phyloP scores from a whole-genome alignment of 371 early-diverging fungal species.

The Apophysomyces sp. region DNA sequence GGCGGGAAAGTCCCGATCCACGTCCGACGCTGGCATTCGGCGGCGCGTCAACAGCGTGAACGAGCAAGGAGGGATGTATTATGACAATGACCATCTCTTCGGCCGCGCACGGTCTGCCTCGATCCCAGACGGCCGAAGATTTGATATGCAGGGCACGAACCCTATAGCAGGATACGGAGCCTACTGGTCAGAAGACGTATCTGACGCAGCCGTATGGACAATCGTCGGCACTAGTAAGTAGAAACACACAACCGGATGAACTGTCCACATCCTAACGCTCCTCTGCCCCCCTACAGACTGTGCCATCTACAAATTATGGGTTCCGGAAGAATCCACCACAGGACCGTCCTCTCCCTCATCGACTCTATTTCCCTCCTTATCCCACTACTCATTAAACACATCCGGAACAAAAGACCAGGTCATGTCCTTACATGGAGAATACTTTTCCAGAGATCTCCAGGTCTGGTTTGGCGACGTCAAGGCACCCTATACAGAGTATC shows the following conservation, averaged over 20 bases:
- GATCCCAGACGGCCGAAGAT: background rate
- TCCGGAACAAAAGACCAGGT: background rate
- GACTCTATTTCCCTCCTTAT: slow-evolving; percentile 17
- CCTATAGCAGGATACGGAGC: slow-evolving; percentile 22
- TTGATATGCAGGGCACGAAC: background rate
- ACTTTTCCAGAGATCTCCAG: slow-evolving; percentile 57
- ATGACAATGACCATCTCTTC: background rate
- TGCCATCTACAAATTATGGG: slow-evolving; percentile 66
- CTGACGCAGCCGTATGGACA: slow-evolving; percentile 82
- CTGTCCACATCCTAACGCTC: background rate
- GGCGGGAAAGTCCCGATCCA: slow-evolving; percentile 17
- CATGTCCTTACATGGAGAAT: slow-evolving; percentile 54
- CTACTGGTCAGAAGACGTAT: slow-evolving; percentile 74
- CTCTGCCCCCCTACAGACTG: slow-evolving; percentile 35
- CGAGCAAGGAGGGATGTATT: slow-evolving; percentile 3
- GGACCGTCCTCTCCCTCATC: slow-evolving; percentile 1
- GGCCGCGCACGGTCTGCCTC: slow-evolving; percentile 1
- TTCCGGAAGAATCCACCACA: slow-evolving; percentile 25
- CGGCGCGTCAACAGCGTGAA: slow-evolving; percentile 38
- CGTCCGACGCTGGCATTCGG: slow-evolving; percentile 20
- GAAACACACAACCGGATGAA: background rate
- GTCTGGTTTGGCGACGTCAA: slow-evolving; percentile 61
- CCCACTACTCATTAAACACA: slow-evolving; percentile 12
- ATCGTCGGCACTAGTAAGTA: slow-evolving; percentile 63
- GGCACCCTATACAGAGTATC: slow-evolving; percentile 44